Evolutionary conservation across 345 rosid genomes (phyloP), one percentile per base, ranked within the genome.

Genomic region (Isatis tinctoria): DNA sequence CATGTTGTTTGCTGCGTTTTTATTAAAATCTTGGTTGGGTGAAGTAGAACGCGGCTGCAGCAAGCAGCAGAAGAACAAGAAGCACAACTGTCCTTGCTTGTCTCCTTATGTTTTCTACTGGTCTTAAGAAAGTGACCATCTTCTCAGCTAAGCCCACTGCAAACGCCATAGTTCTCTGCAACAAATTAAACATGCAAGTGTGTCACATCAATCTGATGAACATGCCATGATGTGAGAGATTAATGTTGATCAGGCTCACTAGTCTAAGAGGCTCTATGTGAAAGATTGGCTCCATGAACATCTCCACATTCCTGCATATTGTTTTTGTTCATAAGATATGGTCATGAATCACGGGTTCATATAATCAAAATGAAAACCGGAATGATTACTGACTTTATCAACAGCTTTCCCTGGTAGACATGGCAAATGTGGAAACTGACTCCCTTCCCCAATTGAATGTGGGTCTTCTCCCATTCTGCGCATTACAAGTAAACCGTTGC

Each of bases 211-310:
- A 67, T 54, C 3, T 24, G 35, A 22, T 54, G 66, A 65, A 53
- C 28, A 49, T 60, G 45, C n/a, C 18, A 56, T 27, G 56, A 20
- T 57, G n/a, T 27, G 67, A 47, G 36, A 44, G 26, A 57, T 12
- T 52, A 22, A 37, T 14, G 1, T 20, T 36, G 36, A 56, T 51
- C 36, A 48, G n/a, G 47, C 82, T 80, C 78, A 91, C 92, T 82
- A 82, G 66, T 82, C 89, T 84, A 33, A 82, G 59, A 28, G 89
- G 87, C 41, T 85, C 90, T 0, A 85, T 20, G n/a, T 83, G 84
- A 49, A 89, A 80, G 30, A 93, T 79, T 62, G 97, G 93, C 22
- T 91, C 91, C 83, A 87, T 84, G 77, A 87, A 84, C 91, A 93
- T 87, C 82, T 89, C 96, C 12, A 91, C 83, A 48, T 91, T 86